Base-by-base conservation (phyloP, 768 basidiomycete species). In the Cytidiella melzeri region DNA sequence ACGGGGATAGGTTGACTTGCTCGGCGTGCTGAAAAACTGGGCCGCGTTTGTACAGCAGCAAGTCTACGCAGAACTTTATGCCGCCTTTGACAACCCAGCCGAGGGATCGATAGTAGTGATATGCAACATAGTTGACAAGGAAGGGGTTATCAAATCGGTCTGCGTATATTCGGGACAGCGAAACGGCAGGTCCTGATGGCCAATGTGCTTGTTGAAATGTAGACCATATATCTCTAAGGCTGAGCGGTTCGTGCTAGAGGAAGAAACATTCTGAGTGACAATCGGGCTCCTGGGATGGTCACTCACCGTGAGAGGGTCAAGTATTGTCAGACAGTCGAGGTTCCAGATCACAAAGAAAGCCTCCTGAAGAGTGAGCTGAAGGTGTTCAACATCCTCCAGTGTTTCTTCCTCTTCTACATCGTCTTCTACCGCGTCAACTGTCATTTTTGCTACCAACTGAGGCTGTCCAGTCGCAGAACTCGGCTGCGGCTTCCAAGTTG, bases 71-170 rank as follows among this genome's bases (percentile, higher is more conserved):
- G 67, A 99, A 99, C 66, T 99, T 99, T 73, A 96, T 83, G 1
- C 96, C 96, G 24, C 83, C 81, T 66, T 93, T 92, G 55, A 96
- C 84, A 18, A 97, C 90, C 96, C 95, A 99, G 21, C 96, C 96
- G 6, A 98, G 75, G 3, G 93, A 92, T 13, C 95, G 81, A 62
- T 88, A 98, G 66, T 98, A 93, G 64, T 98, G 95, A 60, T 94
- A 96, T 3, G 81, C 81, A 43, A 84, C 81, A 58, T 97, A 99
- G 59, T 89, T 78, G 36, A 98, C 73, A 21, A 99, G 69, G 69
- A 97, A 94, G 0, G 93, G 93, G 62, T 94, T 95, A 68, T 98
- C 95, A 44, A 88, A 82, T 51, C 81, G 77, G 46, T 57, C 51
- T 46, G 53, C 53, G 34, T 57, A 57, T n/a, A 52, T 19, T 38